A percentile compares a stretch with the other conserved stretches of the same genome.
These are phyloP conservation scores for Beta macrorhiza DNA, from an alignment of 179 eudicot species.

Conservation along the genomic window DNA sequence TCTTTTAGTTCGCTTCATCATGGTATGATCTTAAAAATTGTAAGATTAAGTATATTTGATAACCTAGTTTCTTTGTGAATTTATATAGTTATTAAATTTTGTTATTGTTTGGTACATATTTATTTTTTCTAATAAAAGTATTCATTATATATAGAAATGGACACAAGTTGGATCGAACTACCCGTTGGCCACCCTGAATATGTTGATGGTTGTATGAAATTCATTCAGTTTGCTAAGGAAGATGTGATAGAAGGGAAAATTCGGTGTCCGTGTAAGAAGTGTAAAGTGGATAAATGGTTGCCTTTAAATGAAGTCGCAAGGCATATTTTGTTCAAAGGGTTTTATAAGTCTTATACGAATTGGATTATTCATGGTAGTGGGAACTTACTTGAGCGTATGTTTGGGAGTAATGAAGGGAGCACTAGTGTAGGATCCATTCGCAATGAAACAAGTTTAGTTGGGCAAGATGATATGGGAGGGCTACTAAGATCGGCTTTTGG, in stretches of 20 bases:
- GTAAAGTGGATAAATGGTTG: conserved; percentile 17
- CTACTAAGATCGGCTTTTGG: background rate
- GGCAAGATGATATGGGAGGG: conserved; percentile 9
- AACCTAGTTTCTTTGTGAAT: no score
- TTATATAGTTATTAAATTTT: no score
- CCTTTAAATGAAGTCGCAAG: background rate
- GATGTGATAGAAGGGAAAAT: background rate
- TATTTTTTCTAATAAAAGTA: no score
- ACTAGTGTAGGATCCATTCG: background rate
- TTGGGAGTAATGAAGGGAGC: background rate
- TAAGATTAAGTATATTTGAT: no score
- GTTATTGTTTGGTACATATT: no score
- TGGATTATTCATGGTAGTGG: conserved; percentile 16
- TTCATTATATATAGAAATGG: no score
- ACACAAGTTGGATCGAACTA: background rate
- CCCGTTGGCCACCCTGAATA: background rate
- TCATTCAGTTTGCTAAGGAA: conserved; percentile 11
- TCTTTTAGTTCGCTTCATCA: no score
- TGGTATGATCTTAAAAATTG: no score
- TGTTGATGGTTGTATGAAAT: conserved; percentile 10
- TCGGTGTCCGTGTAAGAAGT: conserved; percentile 12
- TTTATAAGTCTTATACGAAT: conserved; percentile 6
- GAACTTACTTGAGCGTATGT: background rate
- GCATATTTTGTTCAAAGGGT: conserved; percentile 18
- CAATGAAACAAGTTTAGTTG: background rate